These are phyloP conservation scores for Heterococcus sp. DNA, from an alignment of 108 stramenopile species.

Conservation along the genomic window DNA sequence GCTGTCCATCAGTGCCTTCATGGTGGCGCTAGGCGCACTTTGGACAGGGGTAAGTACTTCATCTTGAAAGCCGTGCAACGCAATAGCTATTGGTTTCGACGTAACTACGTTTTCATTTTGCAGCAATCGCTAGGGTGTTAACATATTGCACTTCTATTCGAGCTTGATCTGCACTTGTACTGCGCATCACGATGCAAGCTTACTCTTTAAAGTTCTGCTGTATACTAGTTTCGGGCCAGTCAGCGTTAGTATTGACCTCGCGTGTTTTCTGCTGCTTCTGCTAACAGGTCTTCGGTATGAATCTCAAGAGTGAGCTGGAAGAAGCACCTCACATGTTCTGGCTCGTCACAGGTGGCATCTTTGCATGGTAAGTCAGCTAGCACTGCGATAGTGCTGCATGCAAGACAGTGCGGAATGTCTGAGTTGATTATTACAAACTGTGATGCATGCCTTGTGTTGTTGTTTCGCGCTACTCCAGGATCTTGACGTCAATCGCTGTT, in stretches of 20 bases:
- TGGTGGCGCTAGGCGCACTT: not conserved
- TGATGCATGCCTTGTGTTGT: not conserved
- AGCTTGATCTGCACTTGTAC: not conserved
- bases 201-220: too few relatives aligned
- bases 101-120: not conserved
- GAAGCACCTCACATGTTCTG: not conserved
- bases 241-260: not conserved
- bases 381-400: not conserved
- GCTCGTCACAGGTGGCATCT: not conserved
- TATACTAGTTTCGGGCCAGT: not conserved
- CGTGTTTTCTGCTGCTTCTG: not conserved
- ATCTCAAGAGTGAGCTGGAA: not conserved
- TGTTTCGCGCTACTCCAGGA: not conserved
- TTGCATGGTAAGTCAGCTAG: not conserved
- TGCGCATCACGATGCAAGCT: too few relatives aligned
- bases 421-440: not conserved
- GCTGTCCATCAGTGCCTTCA: not conserved
- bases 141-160: not conserved
- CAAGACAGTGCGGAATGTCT: not conserved
- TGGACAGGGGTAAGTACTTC: not conserved
- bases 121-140: not conserved
- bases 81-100: not conserved
- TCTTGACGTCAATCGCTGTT: not conserved
- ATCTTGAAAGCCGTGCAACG: not conserved
- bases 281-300: not conserved